Evolutionary conservation across 495 filamentous ascomycete species (phyloP).

Genomic region (Chaetomium tenue): DNA sequence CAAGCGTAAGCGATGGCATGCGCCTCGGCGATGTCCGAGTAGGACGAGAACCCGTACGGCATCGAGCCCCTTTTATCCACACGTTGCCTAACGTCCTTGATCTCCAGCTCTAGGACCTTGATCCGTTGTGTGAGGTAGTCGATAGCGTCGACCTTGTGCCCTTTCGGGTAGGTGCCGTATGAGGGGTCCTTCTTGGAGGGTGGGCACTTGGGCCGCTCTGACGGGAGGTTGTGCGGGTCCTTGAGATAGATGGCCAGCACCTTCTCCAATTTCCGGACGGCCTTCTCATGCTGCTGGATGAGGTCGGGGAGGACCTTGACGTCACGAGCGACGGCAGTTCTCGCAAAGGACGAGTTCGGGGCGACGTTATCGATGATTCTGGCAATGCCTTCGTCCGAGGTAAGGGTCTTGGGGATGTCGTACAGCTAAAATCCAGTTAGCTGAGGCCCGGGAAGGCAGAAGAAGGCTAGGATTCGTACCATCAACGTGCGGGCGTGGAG

Average conservation of each 20-base stretch:
- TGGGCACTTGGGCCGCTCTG: constrained; percentile 72
- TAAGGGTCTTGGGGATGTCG: constrained; percentile 70
- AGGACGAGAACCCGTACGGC: constrained; percentile 92
- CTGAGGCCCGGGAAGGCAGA: background rate
- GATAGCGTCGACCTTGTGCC: constrained; percentile 85
- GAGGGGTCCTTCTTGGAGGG: constrained; percentile 70
- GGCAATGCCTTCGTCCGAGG: constrained; percentile 83
- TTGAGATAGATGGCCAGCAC: constrained; percentile 86
- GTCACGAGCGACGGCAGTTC: constrained; percentile 82
- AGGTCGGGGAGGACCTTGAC: constrained; percentile 81
- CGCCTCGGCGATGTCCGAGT: constrained; percentile 80
- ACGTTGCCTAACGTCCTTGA: constrained; percentile 74
- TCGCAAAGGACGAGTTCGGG: constrained; percentile 70
- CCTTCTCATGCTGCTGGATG: constrained; percentile 77
- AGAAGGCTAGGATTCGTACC: constrained; percentile 42
- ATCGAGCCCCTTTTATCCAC: constrained; percentile 85
- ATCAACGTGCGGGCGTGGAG: constrained; percentile 88
- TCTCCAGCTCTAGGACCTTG: constrained; percentile 73
- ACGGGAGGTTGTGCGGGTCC: constrained; percentile 76
- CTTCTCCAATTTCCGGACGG: constrained; percentile 77
- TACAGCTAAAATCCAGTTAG: constrained; percentile 59
- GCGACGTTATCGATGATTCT: constrained; percentile 72
- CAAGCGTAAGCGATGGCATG: constrained; percentile 82
- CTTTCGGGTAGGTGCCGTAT: constrained; percentile 55
- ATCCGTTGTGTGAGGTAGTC: constrained; percentile 88